phyloP scores from a whole-genome alignment of 768 basidiomycete species.

The Trametes coccinea region DNA sequence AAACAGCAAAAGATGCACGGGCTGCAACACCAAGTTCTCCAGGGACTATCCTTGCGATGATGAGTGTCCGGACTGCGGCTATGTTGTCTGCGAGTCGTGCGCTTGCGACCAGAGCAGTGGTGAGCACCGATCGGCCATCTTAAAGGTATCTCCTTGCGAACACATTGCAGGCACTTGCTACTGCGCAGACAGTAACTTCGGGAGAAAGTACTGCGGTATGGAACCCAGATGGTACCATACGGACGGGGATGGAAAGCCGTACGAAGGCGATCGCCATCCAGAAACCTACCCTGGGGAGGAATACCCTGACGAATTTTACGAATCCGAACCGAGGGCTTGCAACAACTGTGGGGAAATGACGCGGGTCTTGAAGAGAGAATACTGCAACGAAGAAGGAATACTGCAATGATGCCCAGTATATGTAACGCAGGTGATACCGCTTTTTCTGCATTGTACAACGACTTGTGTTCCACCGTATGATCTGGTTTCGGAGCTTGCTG shows the following conservation, averaged over 20 bases:
- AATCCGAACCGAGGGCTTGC: constrained; percentile 32
- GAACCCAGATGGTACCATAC: constrained; percentile 34
- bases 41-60: constrained; percentile 26
- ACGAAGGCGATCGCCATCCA: constrained; percentile 38
- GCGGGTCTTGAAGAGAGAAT: constrained; percentile 19
- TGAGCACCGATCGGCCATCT: neutral
- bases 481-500: too few relatives aligned
- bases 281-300: constrained; percentile 18
- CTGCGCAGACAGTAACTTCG: constrained; percentile 36
- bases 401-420: too few relatives aligned
- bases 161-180: constrained; percentile 35
- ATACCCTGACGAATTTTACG: constrained; percentile 31
- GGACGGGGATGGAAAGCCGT: constrained; percentile 28
- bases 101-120: constrained; percentile 28
- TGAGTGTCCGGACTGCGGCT: constrained; percentile 36
- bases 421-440: too few relatives aligned
- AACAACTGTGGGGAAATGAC: constrained; percentile 34
- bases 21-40: constrained; percentile 31
- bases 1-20: constrained; percentile 24
- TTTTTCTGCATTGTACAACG: too few relatives aligned
- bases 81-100: constrained; percentile 37
- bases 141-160: too few relatives aligned
- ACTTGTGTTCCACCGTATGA: too few relatives aligned
- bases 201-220: constrained; percentile 32
- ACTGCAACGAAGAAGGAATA: neutral